phyloP scores from a whole-genome alignment of 2,329 filamentous ascomycete genomes.

The Neospermospora avenae region DNA sequence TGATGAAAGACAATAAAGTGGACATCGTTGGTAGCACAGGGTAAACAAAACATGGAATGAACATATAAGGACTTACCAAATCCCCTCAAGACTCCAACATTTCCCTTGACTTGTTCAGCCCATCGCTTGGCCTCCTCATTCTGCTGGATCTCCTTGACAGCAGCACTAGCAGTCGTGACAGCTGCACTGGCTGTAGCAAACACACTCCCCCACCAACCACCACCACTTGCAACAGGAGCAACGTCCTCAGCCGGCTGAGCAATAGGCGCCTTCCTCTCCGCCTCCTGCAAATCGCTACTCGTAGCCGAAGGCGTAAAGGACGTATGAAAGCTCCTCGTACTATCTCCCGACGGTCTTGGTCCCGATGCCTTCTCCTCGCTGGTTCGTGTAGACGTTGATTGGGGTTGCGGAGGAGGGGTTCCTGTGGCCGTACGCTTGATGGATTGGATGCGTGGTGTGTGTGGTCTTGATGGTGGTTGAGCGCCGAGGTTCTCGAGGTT shows the following conservation, averaged over 20 bases:
- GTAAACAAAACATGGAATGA: neutral
- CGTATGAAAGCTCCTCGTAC: conserved; percentile 65
- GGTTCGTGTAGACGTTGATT: conserved; percentile 46
- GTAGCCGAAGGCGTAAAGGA: conserved; percentile 68
- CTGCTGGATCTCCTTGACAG: conserved; percentile 91
- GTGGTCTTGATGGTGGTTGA: conserved; percentile 68
- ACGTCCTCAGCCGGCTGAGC: conserved; percentile 40
- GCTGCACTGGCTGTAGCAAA: conserved; percentile 72
- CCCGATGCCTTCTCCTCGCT: conserved; percentile 60
- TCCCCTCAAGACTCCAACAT: conserved; percentile 73
- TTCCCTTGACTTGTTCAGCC: conserved; percentile 90
- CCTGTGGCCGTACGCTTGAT: conserved; percentile 51
- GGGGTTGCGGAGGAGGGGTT: conserved; percentile 41
- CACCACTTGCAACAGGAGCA: conserved; percentile 44
- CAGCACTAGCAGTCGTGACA: conserved; percentile 87
- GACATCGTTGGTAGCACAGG: neutral
- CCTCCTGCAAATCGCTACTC: conserved; percentile 55
- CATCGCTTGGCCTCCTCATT: conserved; percentile 96
- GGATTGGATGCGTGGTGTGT: conserved; percentile 69
- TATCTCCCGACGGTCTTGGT: conserved; percentile 73
- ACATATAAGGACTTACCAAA: conserved; percentile 53
- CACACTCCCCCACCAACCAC: conserved; percentile 87
- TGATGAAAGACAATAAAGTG: neutral
- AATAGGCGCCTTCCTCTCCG: conserved; percentile 49
- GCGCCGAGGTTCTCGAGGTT: conserved; percentile 74